These are phyloP conservation scores for Tieghemostelium lacteum DNA, from an alignment of 78 protist species.

Conservation along the genomic window DNA sequence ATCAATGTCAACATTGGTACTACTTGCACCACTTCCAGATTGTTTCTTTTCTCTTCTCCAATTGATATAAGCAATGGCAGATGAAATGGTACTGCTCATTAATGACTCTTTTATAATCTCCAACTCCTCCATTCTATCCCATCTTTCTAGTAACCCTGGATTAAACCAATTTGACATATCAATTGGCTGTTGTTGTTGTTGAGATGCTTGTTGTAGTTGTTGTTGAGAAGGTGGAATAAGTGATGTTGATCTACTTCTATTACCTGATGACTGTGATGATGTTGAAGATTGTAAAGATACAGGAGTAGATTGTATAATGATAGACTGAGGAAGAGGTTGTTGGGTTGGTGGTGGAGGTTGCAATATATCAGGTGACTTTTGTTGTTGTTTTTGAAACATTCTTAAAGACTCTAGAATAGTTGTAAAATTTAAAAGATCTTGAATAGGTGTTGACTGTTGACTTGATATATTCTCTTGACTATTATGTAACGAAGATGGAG, in stretches of 20 bases:
- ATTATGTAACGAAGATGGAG: neutral
- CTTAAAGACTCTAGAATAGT: conserved; percentile 63
- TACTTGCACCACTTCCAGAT: neutral
- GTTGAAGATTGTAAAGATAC: neutral
- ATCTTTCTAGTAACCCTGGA: conserved; percentile 22
- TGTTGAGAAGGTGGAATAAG: neutral
- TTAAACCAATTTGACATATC: conserved; percentile 54
- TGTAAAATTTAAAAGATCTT: conserved; percentile 53
- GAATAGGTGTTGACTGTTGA: conserved; percentile 47
- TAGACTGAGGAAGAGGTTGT: conserved; percentile 1
- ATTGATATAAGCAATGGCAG: conserved; percentile 42
- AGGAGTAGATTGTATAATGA: neutral
- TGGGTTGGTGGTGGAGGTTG: conserved; percentile 10
- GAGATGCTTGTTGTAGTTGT: neutral
- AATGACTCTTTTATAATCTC: conserved; percentile 59
- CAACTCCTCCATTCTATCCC: conserved; percentile 74
- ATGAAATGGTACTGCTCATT: conserved; percentile 14
- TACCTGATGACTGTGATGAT: neutral
- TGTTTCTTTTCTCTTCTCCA: conserved; percentile 54
- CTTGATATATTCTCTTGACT: neutral
- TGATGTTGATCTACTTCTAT: neutral
- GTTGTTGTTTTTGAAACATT: conserved; percentile 61
- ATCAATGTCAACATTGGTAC: neutral
- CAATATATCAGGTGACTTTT: neutral
- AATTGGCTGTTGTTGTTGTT: conserved; percentile 3